phyloP scores from a whole-genome alignment of 164 flowering plant genomes.

The Berberis vulgaris region DNA sequence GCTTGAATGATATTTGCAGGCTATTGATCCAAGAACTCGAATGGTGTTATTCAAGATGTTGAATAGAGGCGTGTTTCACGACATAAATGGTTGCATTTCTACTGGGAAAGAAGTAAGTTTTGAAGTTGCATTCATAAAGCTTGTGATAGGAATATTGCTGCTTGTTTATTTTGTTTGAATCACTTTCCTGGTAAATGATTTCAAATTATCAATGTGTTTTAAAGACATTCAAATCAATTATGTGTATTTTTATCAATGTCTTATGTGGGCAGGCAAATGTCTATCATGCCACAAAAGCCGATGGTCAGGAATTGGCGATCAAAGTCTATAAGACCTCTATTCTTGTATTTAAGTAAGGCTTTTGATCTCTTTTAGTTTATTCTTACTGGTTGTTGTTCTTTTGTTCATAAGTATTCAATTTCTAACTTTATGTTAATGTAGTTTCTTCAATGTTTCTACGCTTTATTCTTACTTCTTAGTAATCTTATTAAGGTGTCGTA shows the following conservation, averaged over 20 bases:
- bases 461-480: no score
- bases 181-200: no score
- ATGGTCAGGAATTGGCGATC: slow-evolving; percentile 82
- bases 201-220: no score
- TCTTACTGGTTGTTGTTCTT: not conserved
- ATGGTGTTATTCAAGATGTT: slow-evolving; percentile 92
- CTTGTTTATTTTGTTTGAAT: no score
- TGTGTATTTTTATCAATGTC: no score
- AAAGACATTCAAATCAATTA: no score
- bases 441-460: no score
- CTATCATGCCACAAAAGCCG: slow-evolving; percentile 85
- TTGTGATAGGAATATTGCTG: no score
- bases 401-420: not conserved
- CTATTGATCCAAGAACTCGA: slow-evolving; percentile 94
- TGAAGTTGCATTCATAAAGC: slow-evolving; percentile 4
- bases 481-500: no score
- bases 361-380: not conserved
- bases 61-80: slow-evolving; percentile 77
- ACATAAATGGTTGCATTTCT: slow-evolving; percentile 97
- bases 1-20: slow-evolving; percentile 33
- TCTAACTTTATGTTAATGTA: no score
- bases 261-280: slow-evolving; percentile 74
- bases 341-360: slow-evolving; percentile 87
- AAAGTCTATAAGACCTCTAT: slow-evolving; percentile 96
- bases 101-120: slow-evolving; percentile 89